A percentile compares a stretch with the other conserved stretches of the same genome.
Evolutionary conservation across 2,329 filamentous ascomycete species (phyloP).

Genomic region (Monosporascus ibericus): DNA sequence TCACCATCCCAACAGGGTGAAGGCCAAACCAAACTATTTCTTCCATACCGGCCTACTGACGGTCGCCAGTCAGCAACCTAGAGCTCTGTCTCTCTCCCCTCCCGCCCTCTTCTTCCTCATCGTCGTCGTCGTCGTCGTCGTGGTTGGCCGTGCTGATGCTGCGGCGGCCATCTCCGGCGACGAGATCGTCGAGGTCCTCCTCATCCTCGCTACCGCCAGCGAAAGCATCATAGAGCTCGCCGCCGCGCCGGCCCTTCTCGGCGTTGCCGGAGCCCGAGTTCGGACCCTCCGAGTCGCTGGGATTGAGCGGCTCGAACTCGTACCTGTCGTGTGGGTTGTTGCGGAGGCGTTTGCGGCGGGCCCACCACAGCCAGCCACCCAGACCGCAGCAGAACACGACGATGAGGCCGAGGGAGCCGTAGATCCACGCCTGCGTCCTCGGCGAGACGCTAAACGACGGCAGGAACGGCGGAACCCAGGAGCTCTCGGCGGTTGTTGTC

Average conservation of each 20-base stretch:
- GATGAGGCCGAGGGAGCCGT: constrained; percentile 78
- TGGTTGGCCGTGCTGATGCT: constrained; percentile 34
- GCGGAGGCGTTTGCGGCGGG: constrained; percentile 68
- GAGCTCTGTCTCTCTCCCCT: constrained; percentile 12
- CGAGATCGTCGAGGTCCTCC: constrained; percentile 51
- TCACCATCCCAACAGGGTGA: no score
- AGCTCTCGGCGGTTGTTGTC: constrained; percentile 38
- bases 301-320: constrained; percentile 88
- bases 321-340: constrained; percentile 77
- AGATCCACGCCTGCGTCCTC: constrained; percentile 90
- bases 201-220: constrained; percentile 80
- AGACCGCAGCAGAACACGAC: constrained; percentile 75
- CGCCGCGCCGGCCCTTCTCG: constrained; percentile 57
- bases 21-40: neutral
- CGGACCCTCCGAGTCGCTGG: constrained; percentile 62
- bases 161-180: constrained; percentile 17
- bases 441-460: constrained; percentile 87
- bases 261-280: constrained; percentile 39
- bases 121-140: constrained; percentile 11
- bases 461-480: constrained; percentile 79
- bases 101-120: neutral
- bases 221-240: constrained; percentile 96
- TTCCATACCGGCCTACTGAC: constrained; percentile 5
- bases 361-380: constrained; percentile 74
- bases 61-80: constrained; percentile 9